Evolutionary conservation across 2,329 filamentous ascomycete species (phyloP).

Genomic region (Fusarium bactridioides): DNA sequence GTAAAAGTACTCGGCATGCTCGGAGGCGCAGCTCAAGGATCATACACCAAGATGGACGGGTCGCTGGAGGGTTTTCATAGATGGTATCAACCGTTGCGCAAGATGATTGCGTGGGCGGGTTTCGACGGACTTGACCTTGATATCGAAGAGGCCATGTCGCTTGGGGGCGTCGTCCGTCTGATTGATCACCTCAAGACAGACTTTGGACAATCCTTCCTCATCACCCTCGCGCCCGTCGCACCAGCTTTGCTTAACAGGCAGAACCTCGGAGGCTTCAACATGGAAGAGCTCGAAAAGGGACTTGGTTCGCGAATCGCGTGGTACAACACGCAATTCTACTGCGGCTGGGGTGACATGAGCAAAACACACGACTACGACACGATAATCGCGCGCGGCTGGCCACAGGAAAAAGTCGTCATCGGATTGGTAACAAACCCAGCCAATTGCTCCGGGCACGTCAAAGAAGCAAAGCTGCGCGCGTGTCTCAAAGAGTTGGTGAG

Average conservation of each 20-base stretch:
- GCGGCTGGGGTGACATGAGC: constrained; percentile 73
- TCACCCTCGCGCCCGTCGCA: constrained; percentile 82
- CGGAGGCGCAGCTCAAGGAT: constrained; percentile 80
- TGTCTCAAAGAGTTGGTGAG: constrained; percentile 51
- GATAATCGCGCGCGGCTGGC: constrained; percentile 70
- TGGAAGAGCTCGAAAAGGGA: constrained; percentile 72
- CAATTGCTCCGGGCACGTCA: constrained; percentile 65
- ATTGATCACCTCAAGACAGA: constrained; percentile 72
- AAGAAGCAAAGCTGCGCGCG: constrained; percentile 53
- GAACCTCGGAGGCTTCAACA: constrained; percentile 81
- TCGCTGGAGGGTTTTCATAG: constrained; percentile 68
- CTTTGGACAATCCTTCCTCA: constrained; percentile 73
- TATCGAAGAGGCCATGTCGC: constrained; percentile 76
- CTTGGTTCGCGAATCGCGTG: constrained; percentile 72
- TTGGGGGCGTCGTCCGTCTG: constrained; percentile 68
- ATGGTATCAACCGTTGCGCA: constrained; percentile 74
- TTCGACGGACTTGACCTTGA: constrained; percentile 78
- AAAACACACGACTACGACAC: constrained; percentile 52
- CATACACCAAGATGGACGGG: constrained; percentile 66
- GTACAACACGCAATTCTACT: constrained; percentile 92
- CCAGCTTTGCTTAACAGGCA: constrained; percentile 65
- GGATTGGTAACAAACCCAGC: constrained; percentile 78
- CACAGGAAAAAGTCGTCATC: constrained; percentile 74
- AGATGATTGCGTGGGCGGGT: constrained; percentile 65
- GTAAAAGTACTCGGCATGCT: constrained; percentile 85